Base-by-base conservation (phyloP, 306 rosid species). In the Luffa aegyptiaca region DNA sequence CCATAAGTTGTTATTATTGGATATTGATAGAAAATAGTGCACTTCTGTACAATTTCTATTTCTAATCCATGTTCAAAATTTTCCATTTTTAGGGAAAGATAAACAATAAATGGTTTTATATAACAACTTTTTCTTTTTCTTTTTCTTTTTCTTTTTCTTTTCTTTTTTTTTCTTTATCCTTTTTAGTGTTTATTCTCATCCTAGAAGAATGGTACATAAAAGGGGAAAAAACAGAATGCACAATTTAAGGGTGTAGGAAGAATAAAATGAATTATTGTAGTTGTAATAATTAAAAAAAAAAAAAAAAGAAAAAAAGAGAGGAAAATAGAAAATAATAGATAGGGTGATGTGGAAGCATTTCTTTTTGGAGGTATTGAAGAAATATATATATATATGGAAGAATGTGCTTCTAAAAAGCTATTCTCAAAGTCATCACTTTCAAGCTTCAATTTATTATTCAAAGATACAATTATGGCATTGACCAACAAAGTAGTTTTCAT, bases 391-490 rank as follows among this genome's bases (percentile, higher is more conserved):
- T 2, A 8, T 8, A 39, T 18, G n/a, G 36, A 69, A 44, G 36
- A 41, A 18, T 70, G 55, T 70, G 55, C 18, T 42, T 42, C 10
- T 8, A 44, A 70, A 70, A 70, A 44, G 55, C 55, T 9, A 70
- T 70, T 70, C 76, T 70, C 55, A 44, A 70, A 70, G 76, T 70
- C 20, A 70, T 69, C 36, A 69, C 52, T 69, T 20, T 69, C 36
- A 69, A 69, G 52, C 75, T 41, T 69, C 16, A 41, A 70, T 70
- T 65, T 68, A 68, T 71, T 71, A 71, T 45, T 71, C 76, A 41
- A 41, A 41, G 31, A 5, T 68, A 41, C 74, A 68, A 18, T 71
- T 21, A 71, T 71, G 55, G 76, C 76, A 45, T 71, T 71, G 56
- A 71, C 39, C n/a, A 20, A 10, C 17, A 66, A 41, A 66, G 33